A percentile compares a stretch with the other conserved stretches of the same genome.
These are phyloP conservation scores for Pseudozyma pruni DNA, from an alignment of 1,284 basidiomycete genomes.

Conservation along the genomic window DNA sequence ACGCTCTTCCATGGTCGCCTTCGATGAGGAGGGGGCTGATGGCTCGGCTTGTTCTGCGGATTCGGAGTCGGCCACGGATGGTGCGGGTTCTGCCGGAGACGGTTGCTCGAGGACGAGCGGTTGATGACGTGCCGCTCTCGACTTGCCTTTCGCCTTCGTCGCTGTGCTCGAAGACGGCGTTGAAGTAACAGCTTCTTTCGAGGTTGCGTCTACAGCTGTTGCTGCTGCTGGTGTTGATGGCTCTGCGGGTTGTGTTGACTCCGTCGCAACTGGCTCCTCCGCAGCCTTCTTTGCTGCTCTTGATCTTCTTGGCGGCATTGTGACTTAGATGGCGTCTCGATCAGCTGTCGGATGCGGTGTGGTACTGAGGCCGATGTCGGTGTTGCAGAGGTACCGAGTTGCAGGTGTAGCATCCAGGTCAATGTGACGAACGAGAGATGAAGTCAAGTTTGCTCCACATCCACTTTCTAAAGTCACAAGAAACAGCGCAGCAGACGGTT, in stretches of 20 bases:
- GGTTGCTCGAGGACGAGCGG: constrained; percentile 10
- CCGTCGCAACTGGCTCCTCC: background rate
- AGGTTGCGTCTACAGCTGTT: background rate
- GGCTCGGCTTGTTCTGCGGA: background rate
- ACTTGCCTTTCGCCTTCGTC: constrained; percentile 18
- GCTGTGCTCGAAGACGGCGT: background rate
- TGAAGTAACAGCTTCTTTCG: background rate
- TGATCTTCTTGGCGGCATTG: constrained; percentile 34
- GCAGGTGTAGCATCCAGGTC: too few relatives aligned
- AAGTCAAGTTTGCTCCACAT: constrained; percentile 17
- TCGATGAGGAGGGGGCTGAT: constrained; percentile 4
- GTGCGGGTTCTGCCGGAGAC: background rate
- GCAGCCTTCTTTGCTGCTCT: constrained; percentile 26
- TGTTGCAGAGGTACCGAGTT: background rate
- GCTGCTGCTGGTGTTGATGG: background rate
- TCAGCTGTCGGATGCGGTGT: background rate
- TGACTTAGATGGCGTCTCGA: background rate
- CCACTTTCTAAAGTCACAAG: constrained; percentile 4
- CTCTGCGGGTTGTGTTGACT: constrained; percentile 1
- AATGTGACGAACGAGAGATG: constrained; percentile 11
- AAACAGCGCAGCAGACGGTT: constrained; percentile 1
- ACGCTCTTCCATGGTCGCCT: constrained; percentile 28
- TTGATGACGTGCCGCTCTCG: constrained; percentile 27
- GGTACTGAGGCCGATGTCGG: background rate
- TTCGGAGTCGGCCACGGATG: background rate